phyloP scores from a whole-genome alignment of 495 filamentous ascomycete species.

The Aspergillus steynii region DNA sequence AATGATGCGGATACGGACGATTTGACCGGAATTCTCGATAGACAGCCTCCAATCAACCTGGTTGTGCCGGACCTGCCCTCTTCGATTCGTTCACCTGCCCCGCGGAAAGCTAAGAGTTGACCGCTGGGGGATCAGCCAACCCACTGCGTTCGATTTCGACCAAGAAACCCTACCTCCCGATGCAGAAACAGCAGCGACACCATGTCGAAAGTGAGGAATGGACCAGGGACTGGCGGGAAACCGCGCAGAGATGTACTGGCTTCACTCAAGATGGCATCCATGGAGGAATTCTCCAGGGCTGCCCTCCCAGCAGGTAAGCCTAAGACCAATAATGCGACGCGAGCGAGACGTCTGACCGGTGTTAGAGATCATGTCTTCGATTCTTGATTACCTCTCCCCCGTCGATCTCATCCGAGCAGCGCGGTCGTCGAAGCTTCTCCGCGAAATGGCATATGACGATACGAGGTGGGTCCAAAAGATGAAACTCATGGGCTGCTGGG shows the following conservation, averaged over 20 bases:
- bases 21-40: background rate
- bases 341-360: conserved; percentile 16
- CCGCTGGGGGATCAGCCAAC: background rate
- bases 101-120: background rate
- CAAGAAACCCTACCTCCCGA: conserved; percentile 20
- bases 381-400: conserved; percentile 86
- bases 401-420: conserved; percentile 83
- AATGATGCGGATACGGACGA: background rate
- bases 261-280: conserved; percentile 70
- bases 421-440: conserved; percentile 82
- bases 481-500: conserved; percentile 86
- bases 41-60: background rate
- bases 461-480: conserved; percentile 88
- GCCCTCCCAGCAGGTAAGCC: conserved; percentile 74
- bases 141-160: background rate
- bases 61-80: background rate
- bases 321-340: background rate
- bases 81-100: background rate
- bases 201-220: conserved; percentile 69
- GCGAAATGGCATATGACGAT: conserved; percentile 99
- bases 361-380: conserved; percentile 81
- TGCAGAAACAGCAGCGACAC: conserved; percentile 31
- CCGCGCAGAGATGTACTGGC: conserved; percentile 64
- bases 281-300: conserved; percentile 73
- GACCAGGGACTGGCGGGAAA: conserved; percentile 45